Base-by-base conservation (phyloP, 129 eudicot genomes). In the Artemisia tridentata region DNA sequence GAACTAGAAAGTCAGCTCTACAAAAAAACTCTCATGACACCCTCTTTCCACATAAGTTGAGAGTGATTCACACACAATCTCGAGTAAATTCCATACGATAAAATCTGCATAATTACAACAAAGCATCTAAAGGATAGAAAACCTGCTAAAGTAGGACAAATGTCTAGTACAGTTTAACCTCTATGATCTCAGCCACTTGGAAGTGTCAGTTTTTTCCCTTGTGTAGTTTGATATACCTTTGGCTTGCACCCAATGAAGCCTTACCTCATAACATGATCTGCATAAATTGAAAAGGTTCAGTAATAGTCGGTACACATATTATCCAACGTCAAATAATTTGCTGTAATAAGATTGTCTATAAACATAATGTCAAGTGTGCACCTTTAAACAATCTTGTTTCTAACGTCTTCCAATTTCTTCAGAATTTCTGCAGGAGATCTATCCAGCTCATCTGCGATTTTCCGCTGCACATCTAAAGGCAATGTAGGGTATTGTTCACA, bases 351-450 rank as follows among this genome's bases (percentile, higher is more conserved):
- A 15, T 47, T 17, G 43, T 72, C 55, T 21, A 41, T 49, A 68
- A 43, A 49, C 6, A n/a, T n/a, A 48, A 47, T 27, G 62, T 10
- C 11, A 41, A 41, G 54, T 73, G 63, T 45, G 41, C 51, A 79
- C 79, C 87, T 71, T 79, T 86, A 93, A 63, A 93, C 91, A 53
- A 90, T 93, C 72, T 93, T 93, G 63, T 93, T 93, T 65, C 97
- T 80, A 51, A 93, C 84, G 72, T 93, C 99, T 87, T 93, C 99
- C 47, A 90, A 88, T 58, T 85, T 93, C 74, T 87, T 93, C 81
- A 93, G 74, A 68, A 93, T 93, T 83, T 93, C 99, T 20, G 82
- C 97, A n/a, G 98, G 98, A 21, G 97, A 89, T 68, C 96, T 85
- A 70, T 93, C 99, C 86, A 89, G 77, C 81, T 93, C 99, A 78